phyloP scores from a whole-genome alignment of 352 stramenopile genomes.

The Phytopythium oedochilum region DNA sequence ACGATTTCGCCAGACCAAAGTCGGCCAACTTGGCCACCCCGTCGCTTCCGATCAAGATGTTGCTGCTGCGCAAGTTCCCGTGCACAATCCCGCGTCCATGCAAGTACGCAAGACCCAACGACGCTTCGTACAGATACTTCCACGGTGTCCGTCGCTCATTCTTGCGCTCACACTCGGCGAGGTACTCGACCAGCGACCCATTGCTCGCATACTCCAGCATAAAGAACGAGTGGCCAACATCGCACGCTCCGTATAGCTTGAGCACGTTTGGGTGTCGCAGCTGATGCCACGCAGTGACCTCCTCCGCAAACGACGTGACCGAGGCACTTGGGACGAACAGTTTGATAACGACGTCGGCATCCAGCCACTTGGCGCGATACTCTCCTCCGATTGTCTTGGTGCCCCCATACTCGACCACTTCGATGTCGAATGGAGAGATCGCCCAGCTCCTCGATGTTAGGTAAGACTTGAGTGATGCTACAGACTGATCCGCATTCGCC shows the following conservation, averaged over 20 bases:
- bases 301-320: not conserved
- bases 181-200: not conserved
- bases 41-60: not conserved
- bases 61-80: not conserved
- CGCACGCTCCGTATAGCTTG: not conserved
- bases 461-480: too few relatives aligned
- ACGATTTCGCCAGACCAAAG: not conserved
- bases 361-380: not conserved
- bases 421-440: not conserved
- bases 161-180: not conserved
- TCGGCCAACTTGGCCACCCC: not conserved
- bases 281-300: not conserved
- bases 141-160: not conserved
- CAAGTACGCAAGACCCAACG: not conserved
- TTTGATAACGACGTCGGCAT: not conserved
- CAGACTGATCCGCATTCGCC: not conserved
- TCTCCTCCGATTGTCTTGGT: not conserved
- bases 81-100: not conserved
- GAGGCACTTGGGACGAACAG: not conserved
- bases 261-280: not conserved
- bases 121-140: not conserved
- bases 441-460: not conserved
- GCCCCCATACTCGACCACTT: not conserved
- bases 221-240: not conserved
- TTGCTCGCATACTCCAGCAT: not conserved